These are phyloP conservation scores for Suillus subluteus DNA, from an alignment of 768 basidiomycete genomes.

Conservation along the genomic window DNA sequence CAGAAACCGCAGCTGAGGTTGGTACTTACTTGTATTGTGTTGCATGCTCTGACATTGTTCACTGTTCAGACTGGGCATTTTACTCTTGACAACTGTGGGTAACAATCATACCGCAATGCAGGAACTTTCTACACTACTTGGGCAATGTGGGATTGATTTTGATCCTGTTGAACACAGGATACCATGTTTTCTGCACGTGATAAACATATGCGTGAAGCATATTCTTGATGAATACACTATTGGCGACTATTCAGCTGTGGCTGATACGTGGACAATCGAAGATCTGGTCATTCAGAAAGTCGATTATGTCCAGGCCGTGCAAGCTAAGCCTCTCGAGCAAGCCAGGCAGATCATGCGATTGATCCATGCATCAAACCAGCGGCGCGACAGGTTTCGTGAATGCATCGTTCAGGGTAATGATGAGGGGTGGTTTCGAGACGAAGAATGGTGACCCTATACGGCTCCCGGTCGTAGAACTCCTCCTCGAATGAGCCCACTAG, in stretches of 20 bases:
- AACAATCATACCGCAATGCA: neutral
- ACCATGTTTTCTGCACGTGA: slow-evolving; percentile 22
- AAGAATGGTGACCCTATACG: neutral
- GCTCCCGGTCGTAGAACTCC: slow-evolving; percentile 5
- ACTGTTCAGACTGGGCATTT: neutral
- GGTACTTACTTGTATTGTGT: too few species aligned
- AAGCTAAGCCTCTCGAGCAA: too few species aligned
- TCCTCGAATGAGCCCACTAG: slow-evolving; percentile 39
- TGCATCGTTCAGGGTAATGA: slow-evolving; percentile 10
- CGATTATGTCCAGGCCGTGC: too few species aligned
- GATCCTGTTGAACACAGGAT: slow-evolving; percentile 15
- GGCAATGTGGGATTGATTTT: slow-evolving; percentile 13
- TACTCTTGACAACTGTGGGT: slow-evolving; percentile 15
- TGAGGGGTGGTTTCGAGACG: slow-evolving; percentile 2
- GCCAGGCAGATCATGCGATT: too few species aligned
- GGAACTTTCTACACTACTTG: slow-evolving; percentile 5
- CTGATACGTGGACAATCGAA: too few species aligned
- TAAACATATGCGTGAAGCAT: too few species aligned
- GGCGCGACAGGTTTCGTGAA: too few species aligned
- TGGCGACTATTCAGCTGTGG: too few species aligned
- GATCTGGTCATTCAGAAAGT: too few species aligned
- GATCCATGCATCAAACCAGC: too few species aligned
- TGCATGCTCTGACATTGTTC: neutral
- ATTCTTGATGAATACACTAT: too few species aligned
- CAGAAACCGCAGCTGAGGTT: neutral